Evolutionary conservation across 2,329 filamentous ascomycete species (phyloP).

Genomic region (Xylariaceae sp.): DNA sequence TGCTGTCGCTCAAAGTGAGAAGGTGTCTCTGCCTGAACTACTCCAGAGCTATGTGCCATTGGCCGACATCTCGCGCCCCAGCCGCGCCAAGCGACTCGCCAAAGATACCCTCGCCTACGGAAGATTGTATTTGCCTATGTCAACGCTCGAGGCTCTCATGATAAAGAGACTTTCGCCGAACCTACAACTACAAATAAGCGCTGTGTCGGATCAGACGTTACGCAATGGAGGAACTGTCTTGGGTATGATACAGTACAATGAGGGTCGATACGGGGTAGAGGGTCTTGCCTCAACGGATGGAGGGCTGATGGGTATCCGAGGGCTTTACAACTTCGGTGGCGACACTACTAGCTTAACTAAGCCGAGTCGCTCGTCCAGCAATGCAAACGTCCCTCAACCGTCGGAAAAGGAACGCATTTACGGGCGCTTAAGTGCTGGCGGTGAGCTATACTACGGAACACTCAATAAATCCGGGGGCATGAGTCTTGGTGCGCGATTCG

Average conservation of each 20-base stretch:
- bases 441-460: constrained; percentile 91
- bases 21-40: constrained; percentile 71
- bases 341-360: constrained; percentile 46
- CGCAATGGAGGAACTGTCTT: constrained; percentile 73
- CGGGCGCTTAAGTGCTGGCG: constrained; percentile 85
- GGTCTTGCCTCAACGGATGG: constrained; percentile 91
- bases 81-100: constrained; percentile 19
- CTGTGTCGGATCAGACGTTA: constrained; percentile 67
- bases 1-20: constrained; percentile 64
- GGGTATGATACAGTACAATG: constrained; percentile 74
- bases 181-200: constrained; percentile 74
- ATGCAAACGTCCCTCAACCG: constrained; percentile 22
- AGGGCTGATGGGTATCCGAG: constrained; percentile 78
- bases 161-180: constrained; percentile 73
- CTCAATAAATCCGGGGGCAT: constrained; percentile 92
- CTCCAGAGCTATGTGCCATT: constrained; percentile 81
- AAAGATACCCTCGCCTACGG: constrained; percentile 67
- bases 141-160: constrained; percentile 81
- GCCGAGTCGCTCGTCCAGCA: constrained; percentile 9
- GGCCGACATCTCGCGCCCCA: constrained; percentile 48
- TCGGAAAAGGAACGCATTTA: constrained; percentile 58
- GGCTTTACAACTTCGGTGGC: constrained; percentile 89
- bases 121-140: constrained; percentile 76
- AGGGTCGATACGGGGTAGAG: constrained; percentile 82
- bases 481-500: constrained; percentile 83